Conservation (phyloP, 768 basidiomycete species). For the Scleroderma citrinum region DNA sequence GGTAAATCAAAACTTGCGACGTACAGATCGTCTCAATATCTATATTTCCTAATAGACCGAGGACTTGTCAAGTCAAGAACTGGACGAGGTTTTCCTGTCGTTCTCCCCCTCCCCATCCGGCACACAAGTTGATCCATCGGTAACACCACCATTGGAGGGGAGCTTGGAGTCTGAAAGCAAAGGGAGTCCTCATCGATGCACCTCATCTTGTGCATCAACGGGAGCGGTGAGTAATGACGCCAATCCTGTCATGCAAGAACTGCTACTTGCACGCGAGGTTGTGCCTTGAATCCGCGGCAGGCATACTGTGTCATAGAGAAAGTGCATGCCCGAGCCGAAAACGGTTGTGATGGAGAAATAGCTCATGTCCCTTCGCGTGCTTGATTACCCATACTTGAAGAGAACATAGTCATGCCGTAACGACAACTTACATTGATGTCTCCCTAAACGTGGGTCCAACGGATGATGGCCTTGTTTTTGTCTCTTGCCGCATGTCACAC, state of each 20-base stretch:
- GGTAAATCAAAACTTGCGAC: slow-evolving; percentile 32
- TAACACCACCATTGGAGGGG: slow-evolving; percentile 12
- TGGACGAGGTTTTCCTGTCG: slow-evolving; percentile 52
- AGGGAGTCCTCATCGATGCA: neutral
- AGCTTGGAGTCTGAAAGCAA: neutral
- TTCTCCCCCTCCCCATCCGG: slow-evolving; percentile 15
- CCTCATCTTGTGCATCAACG: slow-evolving; percentile 2
- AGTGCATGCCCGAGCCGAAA: slow-evolving; percentile 28
- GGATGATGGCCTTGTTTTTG: too few relatives aligned
- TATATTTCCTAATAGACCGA: slow-evolving; percentile 51
- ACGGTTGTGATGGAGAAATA: neutral
- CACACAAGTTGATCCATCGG: slow-evolving; percentile 3
- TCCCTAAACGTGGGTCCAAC: too few relatives aligned
- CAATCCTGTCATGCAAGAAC: slow-evolving; percentile 14
- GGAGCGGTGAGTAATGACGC: neutral
- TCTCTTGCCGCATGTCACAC: too few relatives aligned
- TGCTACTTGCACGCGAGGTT: slow-evolving; percentile 48
- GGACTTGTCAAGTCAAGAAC: slow-evolving; percentile 45
- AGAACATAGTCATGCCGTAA: too few relatives aligned
- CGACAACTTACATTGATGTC: too few relatives aligned
- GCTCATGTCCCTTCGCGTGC: too few relatives aligned
- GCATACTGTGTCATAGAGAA: slow-evolving; percentile 66
- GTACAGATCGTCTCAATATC: slow-evolving; percentile 64
- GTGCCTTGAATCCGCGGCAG: slow-evolving; percentile 42
- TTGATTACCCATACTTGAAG: too few relatives aligned